Conservation (phyloP, 2,329 filamentous ascomycete species). For the Canariomyces notabilis region DNA sequence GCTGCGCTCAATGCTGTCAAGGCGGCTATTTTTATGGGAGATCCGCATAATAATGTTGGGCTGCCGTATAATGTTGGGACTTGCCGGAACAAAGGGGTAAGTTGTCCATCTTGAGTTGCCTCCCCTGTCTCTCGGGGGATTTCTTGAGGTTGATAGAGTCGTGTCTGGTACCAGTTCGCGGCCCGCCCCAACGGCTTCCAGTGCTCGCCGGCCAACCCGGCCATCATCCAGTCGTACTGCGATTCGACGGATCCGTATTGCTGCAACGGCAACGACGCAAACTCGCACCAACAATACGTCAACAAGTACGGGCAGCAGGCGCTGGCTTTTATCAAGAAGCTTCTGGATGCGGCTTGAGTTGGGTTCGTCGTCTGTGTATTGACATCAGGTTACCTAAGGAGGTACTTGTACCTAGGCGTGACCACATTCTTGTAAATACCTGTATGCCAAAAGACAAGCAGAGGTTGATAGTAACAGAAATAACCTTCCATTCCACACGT, state of each 20-base stretch:
- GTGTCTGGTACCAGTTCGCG: too few species aligned
- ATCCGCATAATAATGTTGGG: slow-evolving; percentile 52
- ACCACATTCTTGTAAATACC: too few species aligned
- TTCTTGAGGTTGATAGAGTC: too few species aligned
- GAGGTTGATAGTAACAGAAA: too few species aligned
- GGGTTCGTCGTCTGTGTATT: too few species aligned
- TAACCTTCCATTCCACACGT: too few species aligned
- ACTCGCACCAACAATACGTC: slow-evolving; percentile 60
- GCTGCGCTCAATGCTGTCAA: slow-evolving; percentile 52
- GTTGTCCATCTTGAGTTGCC: too few species aligned
- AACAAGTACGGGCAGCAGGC: slow-evolving; percentile 56
- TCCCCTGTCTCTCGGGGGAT: too few species aligned
- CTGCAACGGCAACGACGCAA: slow-evolving; percentile 57
- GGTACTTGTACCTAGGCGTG: too few species aligned
- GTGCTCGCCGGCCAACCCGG: slow-evolving; percentile 45
- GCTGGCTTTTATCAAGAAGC: slow-evolving; percentile 51
- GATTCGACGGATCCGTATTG: slow-evolving; percentile 61
- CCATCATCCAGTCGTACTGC: slow-evolving; percentile 60
- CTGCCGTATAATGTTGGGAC: slow-evolving; percentile 57
- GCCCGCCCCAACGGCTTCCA: slow-evolving; percentile 52
- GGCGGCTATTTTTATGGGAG: slow-evolving; percentile 61
- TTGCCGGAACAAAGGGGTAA: slow-evolving; percentile 52
- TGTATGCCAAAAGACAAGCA: too few species aligned
- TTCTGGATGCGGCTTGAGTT: slow-evolving; percentile 23
- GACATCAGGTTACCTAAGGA: too few species aligned